Percentiles rank a stretch among this genome's conserved stretches.
These are phyloP conservation scores for Colletotrichum orchidophilum DNA, from an alignment of 2,329 filamentous ascomycete genomes.

Conservation along the genomic window DNA sequence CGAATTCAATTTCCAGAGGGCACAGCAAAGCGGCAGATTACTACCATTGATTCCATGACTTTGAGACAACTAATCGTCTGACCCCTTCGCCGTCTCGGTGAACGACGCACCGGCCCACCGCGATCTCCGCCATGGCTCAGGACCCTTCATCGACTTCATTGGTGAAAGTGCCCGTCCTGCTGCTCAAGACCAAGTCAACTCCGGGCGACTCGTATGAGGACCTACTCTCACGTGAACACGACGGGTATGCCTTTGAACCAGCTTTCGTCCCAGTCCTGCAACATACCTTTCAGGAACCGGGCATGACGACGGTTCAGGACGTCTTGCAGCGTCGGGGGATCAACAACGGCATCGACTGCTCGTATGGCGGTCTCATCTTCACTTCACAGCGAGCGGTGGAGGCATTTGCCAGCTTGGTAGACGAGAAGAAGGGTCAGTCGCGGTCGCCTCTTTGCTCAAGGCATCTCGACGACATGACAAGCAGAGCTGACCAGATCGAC, in stretches of 20 bases:
- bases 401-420: conserved; percentile 73
- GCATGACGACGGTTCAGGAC: conserved; percentile 61
- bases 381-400: conserved; percentile 87
- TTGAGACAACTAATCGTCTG: not conserved
- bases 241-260: conserved; percentile 63
- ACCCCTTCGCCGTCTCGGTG: not conserved
- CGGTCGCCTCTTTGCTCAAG: conserved; percentile 44
- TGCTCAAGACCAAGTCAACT: conserved; percentile 81
- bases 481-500: conserved; percentile 10
- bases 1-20: not conserved
- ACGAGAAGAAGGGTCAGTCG: conserved; percentile 55
- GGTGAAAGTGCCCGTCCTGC: conserved; percentile 65
- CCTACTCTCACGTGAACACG: conserved; percentile 61
- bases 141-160: conserved; percentile 22
- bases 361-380: conserved; percentile 83
- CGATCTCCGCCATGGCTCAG: conserved; percentile 13
- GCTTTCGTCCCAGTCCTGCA: conserved; percentile 81
- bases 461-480: not conserved
- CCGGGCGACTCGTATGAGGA: conserved; percentile 79
- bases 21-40: not conserved
- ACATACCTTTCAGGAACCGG: conserved; percentile 71
- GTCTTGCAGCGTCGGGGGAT: conserved; percentile 58
- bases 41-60: not conserved
- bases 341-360: conserved; percentile 43
- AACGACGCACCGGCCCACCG: not conserved